Base-by-base conservation (phyloP, 352 stramenopile species). In the Phytophthora rubi region DNA sequence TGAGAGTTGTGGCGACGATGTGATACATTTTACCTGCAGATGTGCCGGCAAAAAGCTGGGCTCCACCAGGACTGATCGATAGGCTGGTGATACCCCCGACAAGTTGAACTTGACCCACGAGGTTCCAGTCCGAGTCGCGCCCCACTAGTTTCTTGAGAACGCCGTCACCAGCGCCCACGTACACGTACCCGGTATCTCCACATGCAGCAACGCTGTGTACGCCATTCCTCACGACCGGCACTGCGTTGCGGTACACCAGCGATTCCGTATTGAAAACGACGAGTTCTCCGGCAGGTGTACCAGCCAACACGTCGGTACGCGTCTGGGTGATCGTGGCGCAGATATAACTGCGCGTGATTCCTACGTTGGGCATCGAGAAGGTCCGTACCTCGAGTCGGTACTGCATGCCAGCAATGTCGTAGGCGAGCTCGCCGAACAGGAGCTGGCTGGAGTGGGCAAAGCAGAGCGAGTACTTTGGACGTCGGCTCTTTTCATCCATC, bases 81-180 rank as follows among this genome's bases (percentile, higher is more conserved):
- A 97, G 68, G 44, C 91, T 90, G 42, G 83, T 89, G 53, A 97
- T 83, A 1, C 84, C 89, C 10, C 90, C 86, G 3, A 97, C 80
- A 48, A 93, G 83, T 58, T 93, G 87, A 55, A 97, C 88, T 57
- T 97, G 88, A 15, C 78, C 76, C 21, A 94, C 79, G 28, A 97
- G 68, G 42, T 88, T 93, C 89, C 89, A 97, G 44, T 95, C 88
- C 2, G 85, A 81, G 49, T 94, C 83, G 6, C 81, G 76, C 0
- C 89, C 91, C 3, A 90, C 70, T 0, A 97, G 76, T 49, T 95
- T 94, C 74, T 94, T 95, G 32, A 98, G 68, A 39, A 94, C 81
- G 44, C 91, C 91, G 59, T 98, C 89, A 1, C 91, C 91, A 33
- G 88, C 90, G 10, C 91, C 91, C 9, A 94, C 86, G 63, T 93